Evolutionary conservation across 2,329 filamentous ascomycete genomes (phyloP), one percentile per base, ranked within the genome.

Genomic region (Neofusicoccum cordaticola): DNA sequence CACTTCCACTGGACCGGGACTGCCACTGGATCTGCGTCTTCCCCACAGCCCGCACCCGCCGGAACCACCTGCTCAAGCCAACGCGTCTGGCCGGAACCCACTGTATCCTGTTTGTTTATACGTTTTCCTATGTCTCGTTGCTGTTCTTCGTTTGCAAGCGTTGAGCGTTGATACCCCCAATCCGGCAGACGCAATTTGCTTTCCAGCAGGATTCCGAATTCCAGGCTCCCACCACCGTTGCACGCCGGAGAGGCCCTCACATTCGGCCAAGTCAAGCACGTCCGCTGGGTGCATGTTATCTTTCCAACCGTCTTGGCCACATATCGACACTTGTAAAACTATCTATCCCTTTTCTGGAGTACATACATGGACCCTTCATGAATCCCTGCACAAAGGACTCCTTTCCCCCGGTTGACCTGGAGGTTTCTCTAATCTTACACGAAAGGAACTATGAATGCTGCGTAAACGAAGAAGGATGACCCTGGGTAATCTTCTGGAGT

Each of bases 101-200:
- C 17, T 52, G 50, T 37, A 52, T 19, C 27, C 50, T 52, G 50
- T 52, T 47, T 37, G 22, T 27, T 45, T 8, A 19, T 8, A 19
- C 27, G 19, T 31, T 60, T 22, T 60, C 22, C 12, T 47, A 44
- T 45, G 9, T 60, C 31, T 47, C 56, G 31, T 47, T 60, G 31
- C 17, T 47, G 41, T 39, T 31, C 42, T 47, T 37, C 27, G 56
- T 60, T 17, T 60, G 56, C 56, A 60, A 60, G 56, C 42, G 53
- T 58, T 58, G 53, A 58, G 53, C 53, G 53, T 60, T 60, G 56
- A 60, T 60, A 60, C 56, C 56, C 50, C 56, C 51, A 41, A 17
- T 45, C 44, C 31, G 56, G 56, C 56, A 45, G 31, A 37, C 31
- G 41, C 42, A 58, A 45, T 45, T 13, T 35, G 31, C 44, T 47